Conservation (phyloP, 1,139 yeast species). For the Pichia sp. region DNA sequence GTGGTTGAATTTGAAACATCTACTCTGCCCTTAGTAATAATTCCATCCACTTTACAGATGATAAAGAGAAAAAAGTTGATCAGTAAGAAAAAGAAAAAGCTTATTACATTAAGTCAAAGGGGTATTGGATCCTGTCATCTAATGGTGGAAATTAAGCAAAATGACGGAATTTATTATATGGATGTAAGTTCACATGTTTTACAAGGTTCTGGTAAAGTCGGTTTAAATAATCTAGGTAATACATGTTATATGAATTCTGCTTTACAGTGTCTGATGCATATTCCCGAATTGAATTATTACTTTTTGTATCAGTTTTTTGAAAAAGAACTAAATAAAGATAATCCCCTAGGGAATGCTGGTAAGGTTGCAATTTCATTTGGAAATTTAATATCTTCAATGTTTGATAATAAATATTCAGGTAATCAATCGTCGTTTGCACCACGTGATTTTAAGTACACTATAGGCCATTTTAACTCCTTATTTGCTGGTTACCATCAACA, state of each 20-base stretch:
- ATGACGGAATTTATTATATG: conserved; percentile 21
- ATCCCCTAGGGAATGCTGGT: conserved; percentile 85
- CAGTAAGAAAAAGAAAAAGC: conserved; percentile 19
- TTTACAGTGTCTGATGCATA: conserved; percentile 79
- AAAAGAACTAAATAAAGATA: conserved; percentile 62
- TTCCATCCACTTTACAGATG: conserved; percentile 15
- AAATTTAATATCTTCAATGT: conserved; percentile 52
- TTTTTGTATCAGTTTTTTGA: conserved; percentile 59
- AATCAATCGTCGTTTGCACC: conserved; percentile 45
- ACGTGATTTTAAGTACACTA: conserved; percentile 66
- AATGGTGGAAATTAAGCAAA: conserved; percentile 21
- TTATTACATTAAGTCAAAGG: conserved; percentile 13
- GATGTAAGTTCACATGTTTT: conserved; percentile 20
- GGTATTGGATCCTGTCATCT: conserved; percentile 19
- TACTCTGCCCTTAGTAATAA: conserved; percentile 14
- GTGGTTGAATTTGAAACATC: conserved; percentile 13
- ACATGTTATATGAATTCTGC: conserved; percentile 98
- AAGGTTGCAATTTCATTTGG: conserved; percentile 75
- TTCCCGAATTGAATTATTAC: conserved; percentile 77
- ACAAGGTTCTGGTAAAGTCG: conserved; percentile 46
- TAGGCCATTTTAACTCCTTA: conserved; percentile 76
- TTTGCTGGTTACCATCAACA: conserved; percentile 90
- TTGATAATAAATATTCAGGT: conserved; percentile 32
- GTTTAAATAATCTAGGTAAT: conserved; percentile 81
- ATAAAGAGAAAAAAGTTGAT: conserved; percentile 16